Base-by-base conservation (phyloP, 371 early-diverging fungal species). In the Lichtheimia ornata region DNA sequence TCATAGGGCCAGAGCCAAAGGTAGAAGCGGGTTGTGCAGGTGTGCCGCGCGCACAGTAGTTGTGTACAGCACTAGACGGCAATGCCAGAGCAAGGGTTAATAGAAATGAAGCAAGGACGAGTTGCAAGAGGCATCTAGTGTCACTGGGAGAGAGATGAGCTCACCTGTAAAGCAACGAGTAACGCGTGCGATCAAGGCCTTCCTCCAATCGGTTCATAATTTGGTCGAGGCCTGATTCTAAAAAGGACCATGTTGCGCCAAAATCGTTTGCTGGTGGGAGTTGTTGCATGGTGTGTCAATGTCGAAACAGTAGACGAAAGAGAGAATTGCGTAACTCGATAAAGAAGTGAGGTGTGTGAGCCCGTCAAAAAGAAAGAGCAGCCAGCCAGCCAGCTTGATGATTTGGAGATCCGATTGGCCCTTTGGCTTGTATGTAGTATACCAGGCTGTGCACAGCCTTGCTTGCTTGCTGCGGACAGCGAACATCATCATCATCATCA, bases 131-230 rank as follows among this genome's bases (percentile, higher is more conserved):
- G 35, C 35, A 35, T 35, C 35, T 35, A 35, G 35, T 35, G 35
- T 6, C 11, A 35, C 11, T 35, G 35, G 11, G 9, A 35, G 35
- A 35, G 35, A 35, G 35, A 35, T 35, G 35, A 35, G 70, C 72
- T 74, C 85, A 91, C 92, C 96, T 95, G 81, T 97, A 95, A 43
- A 95, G 83, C 54, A 88, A 82, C 79, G 95, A 90, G 72, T 92
- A 95, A 45, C 88, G 84, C 49, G 77, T 74, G 67, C 86, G 83
- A 40, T 82, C 85, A 41, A 95, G 70, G 27, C 94, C 94, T 53
- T 90, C 83, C 56, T 89, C 88, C 27, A 91, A 78, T 9, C 87
- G 77, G 59, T 82, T 83, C 81, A 95, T 85, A 71, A 97, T 91
- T 64, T 84, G 85, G 68, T 93, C 88, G 61, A 95, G 81, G 27